phyloP scores from a whole-genome alignment of 1,139 yeast genomes.

The Yamadazyma atlantica region DNA sequence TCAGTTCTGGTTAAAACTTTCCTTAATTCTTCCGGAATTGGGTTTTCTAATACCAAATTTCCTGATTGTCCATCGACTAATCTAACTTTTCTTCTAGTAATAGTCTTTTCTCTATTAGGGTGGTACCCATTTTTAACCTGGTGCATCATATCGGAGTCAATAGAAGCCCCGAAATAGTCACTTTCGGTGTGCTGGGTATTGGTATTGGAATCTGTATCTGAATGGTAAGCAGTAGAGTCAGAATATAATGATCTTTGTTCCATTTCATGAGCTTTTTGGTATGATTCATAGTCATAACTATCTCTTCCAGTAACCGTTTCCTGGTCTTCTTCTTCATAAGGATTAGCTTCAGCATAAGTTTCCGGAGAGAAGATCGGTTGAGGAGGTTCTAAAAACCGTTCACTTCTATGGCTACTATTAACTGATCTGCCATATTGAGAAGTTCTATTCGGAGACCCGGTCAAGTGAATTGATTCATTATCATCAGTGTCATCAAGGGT shows the following conservation, averaged over 20 bases:
- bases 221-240: constrained; percentile 39
- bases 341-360: constrained; percentile 62
- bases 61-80: constrained; percentile 63
- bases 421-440: constrained; percentile 25
- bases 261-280: constrained; percentile 37
- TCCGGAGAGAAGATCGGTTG: constrained; percentile 65
- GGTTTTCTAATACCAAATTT: constrained; percentile 85
- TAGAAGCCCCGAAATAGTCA: constrained; percentile 44
- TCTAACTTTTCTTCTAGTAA: constrained; percentile 54
- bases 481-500: constrained; percentile 36
- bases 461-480: constrained; percentile 17
- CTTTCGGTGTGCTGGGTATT: constrained; percentile 20
- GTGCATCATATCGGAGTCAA: constrained; percentile 48
- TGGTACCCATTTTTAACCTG: constrained; percentile 39
- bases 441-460: constrained; percentile 36
- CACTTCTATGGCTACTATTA: constrained; percentile 43
- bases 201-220: constrained; percentile 27
- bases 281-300: constrained; percentile 36
- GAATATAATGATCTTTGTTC: constrained; percentile 40
- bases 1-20: constrained; percentile 80
- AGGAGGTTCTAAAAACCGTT: constrained; percentile 59
- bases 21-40: constrained; percentile 83
- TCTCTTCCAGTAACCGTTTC: constrained; percentile 18
- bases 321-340: constrained; percentile 36
- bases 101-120: constrained; percentile 35